A percentile compares a stretch with the other conserved stretches of the same genome.
Evolutionary conservation across 345 rosid species (phyloP).

Genomic region (Dipteronia sinensis): DNA sequence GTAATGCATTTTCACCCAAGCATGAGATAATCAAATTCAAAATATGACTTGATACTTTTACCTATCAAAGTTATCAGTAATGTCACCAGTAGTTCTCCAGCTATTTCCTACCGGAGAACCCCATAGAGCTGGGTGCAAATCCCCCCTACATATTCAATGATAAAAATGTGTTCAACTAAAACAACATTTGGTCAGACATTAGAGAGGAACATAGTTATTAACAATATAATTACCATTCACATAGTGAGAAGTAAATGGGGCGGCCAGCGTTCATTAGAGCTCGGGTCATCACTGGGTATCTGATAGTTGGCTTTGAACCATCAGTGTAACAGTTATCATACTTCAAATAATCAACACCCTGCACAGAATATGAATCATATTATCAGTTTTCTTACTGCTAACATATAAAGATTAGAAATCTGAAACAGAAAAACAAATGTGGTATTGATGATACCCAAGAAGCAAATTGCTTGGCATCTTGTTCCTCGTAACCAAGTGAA

Average conservation of each 20-base stretch:
- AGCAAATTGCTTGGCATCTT: conserved; percentile 89
- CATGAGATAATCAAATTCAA: background rate
- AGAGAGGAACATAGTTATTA: background rate
- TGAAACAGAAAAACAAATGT: background rate
- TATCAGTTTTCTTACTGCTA: background rate
- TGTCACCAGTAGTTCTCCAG: conserved; percentile 91
- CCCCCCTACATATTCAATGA: conserved; percentile 52
- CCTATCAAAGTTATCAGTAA: conserved; percentile 69
- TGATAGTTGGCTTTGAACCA: conserved; percentile 62
- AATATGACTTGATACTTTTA: conserved; percentile 14
- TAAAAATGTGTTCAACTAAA: background rate
- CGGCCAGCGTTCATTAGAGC: conserved; percentile 74
- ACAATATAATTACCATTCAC: conserved; percentile 64
- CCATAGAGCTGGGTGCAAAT: conserved; percentile 88
- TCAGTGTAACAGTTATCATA: conserved; percentile 77
- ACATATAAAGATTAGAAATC: background rate
- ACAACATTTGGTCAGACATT: background rate
- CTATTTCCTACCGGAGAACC: conserved; percentile 75
- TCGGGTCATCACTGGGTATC: conserved; percentile 80
- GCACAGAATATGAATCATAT: conserved; percentile 14
- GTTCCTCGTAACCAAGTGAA: conserved; percentile 82
- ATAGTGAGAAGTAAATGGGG: conserved; percentile 75
- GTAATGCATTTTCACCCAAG: background rate
- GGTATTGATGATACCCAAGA: conserved; percentile 57
- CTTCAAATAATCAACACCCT: conserved; percentile 92